Conservation (phyloP, 495 filamentous ascomycete genomes). For the Rhypophila decipiens region DNA sequence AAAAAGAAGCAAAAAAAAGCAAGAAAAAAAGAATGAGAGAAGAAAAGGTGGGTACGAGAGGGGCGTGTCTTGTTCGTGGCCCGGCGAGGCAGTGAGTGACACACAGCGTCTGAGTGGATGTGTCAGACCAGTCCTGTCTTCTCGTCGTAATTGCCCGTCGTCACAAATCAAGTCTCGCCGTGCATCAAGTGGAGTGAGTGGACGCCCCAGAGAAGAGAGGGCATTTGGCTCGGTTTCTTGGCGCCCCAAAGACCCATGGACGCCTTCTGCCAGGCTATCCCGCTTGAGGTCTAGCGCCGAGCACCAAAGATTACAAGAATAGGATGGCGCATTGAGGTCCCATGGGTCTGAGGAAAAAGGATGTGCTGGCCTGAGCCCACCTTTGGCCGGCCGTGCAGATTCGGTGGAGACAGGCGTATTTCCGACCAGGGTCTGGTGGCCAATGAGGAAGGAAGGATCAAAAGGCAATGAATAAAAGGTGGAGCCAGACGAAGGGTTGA, state of each 20-base stretch:
- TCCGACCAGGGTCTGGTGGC: not conserved
- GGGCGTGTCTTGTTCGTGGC: conserved; percentile 11
- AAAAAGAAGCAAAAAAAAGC: no score
- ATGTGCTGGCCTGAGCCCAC: conserved; percentile 19
- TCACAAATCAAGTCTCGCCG: conserved; percentile 25
- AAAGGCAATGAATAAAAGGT: no score
- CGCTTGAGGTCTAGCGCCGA: conserved; percentile 19
- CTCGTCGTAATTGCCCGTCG: conserved; percentile 24
- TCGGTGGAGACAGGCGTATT: no score
- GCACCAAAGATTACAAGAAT: conserved; percentile 29
- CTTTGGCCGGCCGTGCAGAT: not conserved
- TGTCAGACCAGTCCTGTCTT: conserved; percentile 26
- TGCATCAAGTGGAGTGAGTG: conserved; percentile 28
- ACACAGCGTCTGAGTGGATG: conserved; percentile 25
- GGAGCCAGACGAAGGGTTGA: not conserved
- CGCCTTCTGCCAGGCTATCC: conserved; percentile 17
- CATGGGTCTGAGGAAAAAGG: conserved; percentile 19
- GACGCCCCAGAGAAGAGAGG: conserved; percentile 13
- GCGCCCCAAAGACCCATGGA: conserved; percentile 8
- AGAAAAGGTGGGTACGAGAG: conserved; percentile 1
- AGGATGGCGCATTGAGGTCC: conserved; percentile 25
- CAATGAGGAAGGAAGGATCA: not conserved
- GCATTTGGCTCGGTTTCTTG: conserved; percentile 17
- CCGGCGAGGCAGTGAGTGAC: conserved; percentile 20
- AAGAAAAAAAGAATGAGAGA: not conserved